phyloP scores from a whole-genome alignment of 208 protist species.

The Crithidia expoeki region DNA sequence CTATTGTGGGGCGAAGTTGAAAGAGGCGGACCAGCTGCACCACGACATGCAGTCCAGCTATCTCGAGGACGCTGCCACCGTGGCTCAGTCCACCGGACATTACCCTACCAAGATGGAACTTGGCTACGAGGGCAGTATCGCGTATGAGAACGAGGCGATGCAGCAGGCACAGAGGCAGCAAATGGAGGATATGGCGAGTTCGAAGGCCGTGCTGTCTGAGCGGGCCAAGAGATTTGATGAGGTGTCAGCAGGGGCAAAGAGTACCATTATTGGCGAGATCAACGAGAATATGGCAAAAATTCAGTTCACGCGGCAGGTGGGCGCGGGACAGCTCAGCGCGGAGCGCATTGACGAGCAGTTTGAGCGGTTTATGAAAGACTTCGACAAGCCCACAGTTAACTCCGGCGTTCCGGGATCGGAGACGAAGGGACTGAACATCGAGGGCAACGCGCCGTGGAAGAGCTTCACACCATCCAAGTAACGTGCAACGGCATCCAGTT shows the following conservation, averaged over 20 bases:
- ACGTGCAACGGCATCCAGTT: constrained; percentile 1
- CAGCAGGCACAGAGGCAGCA: constrained; percentile 45
- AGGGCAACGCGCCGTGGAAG: constrained; percentile 87
- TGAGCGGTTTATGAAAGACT: constrained; percentile 85
- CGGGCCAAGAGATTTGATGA: constrained; percentile 31
- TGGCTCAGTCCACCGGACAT: constrained; percentile 46
- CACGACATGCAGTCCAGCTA: constrained; percentile 80
- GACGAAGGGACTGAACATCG: constrained; percentile 56
- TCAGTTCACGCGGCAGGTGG: constrained; percentile 72
- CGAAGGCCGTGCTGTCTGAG: constrained; percentile 36
- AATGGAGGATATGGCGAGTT: constrained; percentile 57
- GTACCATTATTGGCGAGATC: constrained; percentile 58
- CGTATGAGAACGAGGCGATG: constrained; percentile 56
- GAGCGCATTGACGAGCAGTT: constrained; percentile 90
- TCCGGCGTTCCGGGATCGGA: constrained; percentile 5
- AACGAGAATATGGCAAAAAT: constrained; percentile 87
- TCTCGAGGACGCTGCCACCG: constrained; percentile 65
- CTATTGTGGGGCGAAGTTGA: constrained; percentile 75
- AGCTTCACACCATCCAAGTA: constrained; percentile 59
- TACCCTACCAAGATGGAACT: constrained; percentile 84
- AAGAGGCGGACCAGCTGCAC: constrained; percentile 76
- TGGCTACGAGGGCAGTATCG: constrained; percentile 85
- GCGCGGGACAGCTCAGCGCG: constrained; percentile 64
- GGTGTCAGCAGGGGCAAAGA: constrained; percentile 12
- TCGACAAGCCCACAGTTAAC: constrained; percentile 42